A percentile compares a stretch with the other conserved stretches of the same genome.
Conservation (phyloP, 208 protist genomes). For the Trypanosoma grayi region DNA sequence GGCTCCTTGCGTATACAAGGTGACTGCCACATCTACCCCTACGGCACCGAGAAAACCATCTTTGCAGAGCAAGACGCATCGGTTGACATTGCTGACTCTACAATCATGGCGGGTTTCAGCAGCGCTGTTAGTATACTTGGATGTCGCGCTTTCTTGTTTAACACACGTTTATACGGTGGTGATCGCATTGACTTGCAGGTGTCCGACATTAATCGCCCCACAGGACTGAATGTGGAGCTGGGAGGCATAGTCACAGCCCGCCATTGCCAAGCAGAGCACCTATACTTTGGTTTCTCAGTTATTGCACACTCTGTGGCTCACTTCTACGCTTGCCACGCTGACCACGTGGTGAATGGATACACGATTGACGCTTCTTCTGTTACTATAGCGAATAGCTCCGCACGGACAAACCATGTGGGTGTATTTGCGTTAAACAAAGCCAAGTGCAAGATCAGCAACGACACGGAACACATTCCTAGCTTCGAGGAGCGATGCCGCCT, state of each 20-base stretch:
- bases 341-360: slow-evolving; percentile 75
- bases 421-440: slow-evolving; percentile 63
- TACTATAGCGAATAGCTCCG: slow-evolving; percentile 68
- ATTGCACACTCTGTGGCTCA: slow-evolving; percentile 74
- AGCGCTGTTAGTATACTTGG: slow-evolving; percentile 65
- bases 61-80: slow-evolving; percentile 69
- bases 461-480: slow-evolving; percentile 22
- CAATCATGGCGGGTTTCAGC: slow-evolving; percentile 41
- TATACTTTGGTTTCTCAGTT: slow-evolving; percentile 77
- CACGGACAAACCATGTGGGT: slow-evolving; percentile 59
- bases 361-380: slow-evolving; percentile 72
- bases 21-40: slow-evolving; percentile 29
- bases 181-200: slow-evolving; percentile 14
- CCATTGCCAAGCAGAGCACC: slow-evolving; percentile 40
- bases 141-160: slow-evolving; percentile 48
- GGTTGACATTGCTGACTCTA: slow-evolving; percentile 52
- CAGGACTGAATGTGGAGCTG: slow-evolving; percentile 71
- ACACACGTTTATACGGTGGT: slow-evolving; percentile 36
- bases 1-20: slow-evolving; percentile 37
- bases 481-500: slow-evolving; percentile 39
- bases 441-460: slow-evolving; percentile 62
- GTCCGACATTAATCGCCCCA: slow-evolving; percentile 30
- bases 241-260: slow-evolving; percentile 58
- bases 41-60: slow-evolving; percentile 51
- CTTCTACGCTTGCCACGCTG: slow-evolving; percentile 62